Evolutionary conservation across 768 basidiomycete species (phyloP), one percentile per base, ranked within the genome.

Genomic region (Antrodiella citrinella): DNA sequence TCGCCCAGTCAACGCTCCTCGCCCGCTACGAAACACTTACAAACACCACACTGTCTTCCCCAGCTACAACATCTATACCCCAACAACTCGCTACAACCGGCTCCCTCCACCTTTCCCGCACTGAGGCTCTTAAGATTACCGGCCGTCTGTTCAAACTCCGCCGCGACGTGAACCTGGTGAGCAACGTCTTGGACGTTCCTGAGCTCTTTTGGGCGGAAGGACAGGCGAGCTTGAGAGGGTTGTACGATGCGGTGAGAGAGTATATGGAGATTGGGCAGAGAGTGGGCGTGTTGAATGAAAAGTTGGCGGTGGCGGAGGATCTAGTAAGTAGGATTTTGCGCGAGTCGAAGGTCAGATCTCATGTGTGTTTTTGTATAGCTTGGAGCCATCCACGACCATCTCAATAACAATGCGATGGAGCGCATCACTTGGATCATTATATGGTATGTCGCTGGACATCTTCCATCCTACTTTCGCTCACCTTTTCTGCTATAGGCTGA

Each of bases 1-100:
- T 96, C 20, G 94, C 92, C 2, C 94, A 97, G 65, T 94, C 91
- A 1, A 95, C 92, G 0, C 82, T 96, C 18, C 78, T 97, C 3
- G 90, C 88, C 3, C 83, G 83, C 56, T 94, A 90, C 61, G 94
- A 97, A 66, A 73, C 84, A 2, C 80, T 75, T 42, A 83, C 91
- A 20, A 79, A 83, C 52, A 78, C 75, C 2, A 86, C 91, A 7
- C 77, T 95, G n/a, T 81, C 84, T 1, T 80, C 87, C 5, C 81
- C 85, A 0, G 70, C 76, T 0, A 89, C 91, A 1, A 74, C 84
- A 26, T 81, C 88, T 1, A 90, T 96, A 50, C 94, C 94, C 0
- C 76, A 78, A 42, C 87, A 90, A 59, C 81, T 95, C 13, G 90
- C 91, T 9, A 68, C 69, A 12, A 84, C 84, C 0, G 94, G 94